These are phyloP conservation scores for Phaffomyces thermotolerans DNA, from an alignment of 805 yeast species.

Conservation along the genomic window DNA sequence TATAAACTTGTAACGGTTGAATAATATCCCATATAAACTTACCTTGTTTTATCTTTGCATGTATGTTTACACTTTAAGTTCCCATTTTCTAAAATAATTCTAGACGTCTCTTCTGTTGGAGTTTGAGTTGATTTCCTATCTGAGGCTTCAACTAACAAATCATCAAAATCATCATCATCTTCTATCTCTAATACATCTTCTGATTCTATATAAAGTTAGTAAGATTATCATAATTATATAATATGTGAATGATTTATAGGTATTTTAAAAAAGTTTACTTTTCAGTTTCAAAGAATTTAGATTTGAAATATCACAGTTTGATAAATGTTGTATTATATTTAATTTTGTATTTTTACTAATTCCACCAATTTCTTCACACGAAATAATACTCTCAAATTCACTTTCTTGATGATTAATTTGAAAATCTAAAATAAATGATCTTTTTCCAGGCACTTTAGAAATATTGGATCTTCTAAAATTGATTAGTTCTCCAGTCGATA, in stretches of 20 bases:
- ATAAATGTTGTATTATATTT: background rate
- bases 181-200: slow-evolving; percentile 16
- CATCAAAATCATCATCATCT: slow-evolving; percentile 25
- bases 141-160: slow-evolving; percentile 20
- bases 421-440: slow-evolving; percentile 24
- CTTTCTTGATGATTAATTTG: slow-evolving; percentile 16
- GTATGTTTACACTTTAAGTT: slow-evolving; percentile 32
- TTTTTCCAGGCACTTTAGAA: slow-evolving; percentile 20
- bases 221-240: background rate
- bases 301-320: background rate
- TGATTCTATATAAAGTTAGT: slow-evolving; percentile 7
- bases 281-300: background rate
- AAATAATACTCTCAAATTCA: slow-evolving; percentile 24
- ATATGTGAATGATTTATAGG: background rate
- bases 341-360: slow-evolving; percentile 12
- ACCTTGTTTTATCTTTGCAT: slow-evolving; percentile 31
- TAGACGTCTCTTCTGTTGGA: background rate
- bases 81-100: slow-evolving; percentile 25
- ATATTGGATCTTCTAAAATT: slow-evolving; percentile 37
- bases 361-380: slow-evolving; percentile 35
- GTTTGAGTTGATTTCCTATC: background rate
- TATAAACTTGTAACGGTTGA: background rate
- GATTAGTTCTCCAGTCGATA: slow-evolving; percentile 29
- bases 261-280: background rate
- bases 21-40: background rate